These are phyloP conservation scores for Trichoderma semiorbis DNA, from an alignment of 2,329 filamentous ascomycete species.

Conservation along the genomic window DNA sequence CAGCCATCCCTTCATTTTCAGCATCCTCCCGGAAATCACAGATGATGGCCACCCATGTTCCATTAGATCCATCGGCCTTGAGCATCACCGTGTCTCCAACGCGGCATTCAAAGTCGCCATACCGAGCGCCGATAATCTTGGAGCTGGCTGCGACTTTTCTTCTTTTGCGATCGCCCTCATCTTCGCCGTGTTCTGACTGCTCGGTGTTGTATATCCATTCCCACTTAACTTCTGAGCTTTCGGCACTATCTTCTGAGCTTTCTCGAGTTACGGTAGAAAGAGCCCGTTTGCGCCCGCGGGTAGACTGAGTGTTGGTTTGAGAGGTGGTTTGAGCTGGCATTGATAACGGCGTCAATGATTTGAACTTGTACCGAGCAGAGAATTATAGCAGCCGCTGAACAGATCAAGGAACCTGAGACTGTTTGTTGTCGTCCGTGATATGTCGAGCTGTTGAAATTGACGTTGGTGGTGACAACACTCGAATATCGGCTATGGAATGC, in stretches of 20 bases:
- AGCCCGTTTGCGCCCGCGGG: conserved; percentile 21
- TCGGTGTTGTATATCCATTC: conserved; percentile 68
- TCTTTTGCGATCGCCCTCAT: conserved; percentile 35
- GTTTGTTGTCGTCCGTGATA: neutral
- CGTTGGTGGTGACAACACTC: neutral
- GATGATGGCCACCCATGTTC: conserved; percentile 90
- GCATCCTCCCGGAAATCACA: conserved; percentile 75
- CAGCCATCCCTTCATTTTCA: conserved; percentile 64
- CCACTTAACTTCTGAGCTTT: conserved; percentile 69
- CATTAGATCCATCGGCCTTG: conserved; percentile 80
- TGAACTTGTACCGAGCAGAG: neutral
- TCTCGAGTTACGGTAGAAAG: conserved; percentile 43
- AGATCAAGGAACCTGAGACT: neutral
- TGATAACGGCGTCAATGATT: conserved; percentile 17
- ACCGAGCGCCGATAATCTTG: conserved; percentile 74
- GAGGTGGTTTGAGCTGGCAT: conserved; percentile 27
- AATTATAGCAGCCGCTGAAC: neutral
- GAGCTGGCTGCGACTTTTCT: conserved; percentile 32
- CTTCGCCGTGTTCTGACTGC: conserved; percentile 24
- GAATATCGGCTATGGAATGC: neutral
- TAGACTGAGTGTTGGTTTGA: conserved; percentile 22
- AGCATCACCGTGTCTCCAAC: conserved; percentile 82
- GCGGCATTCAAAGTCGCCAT: conserved; percentile 75
- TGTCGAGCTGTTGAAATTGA: neutral
- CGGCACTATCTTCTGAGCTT: conserved; percentile 86